Evolutionary conservation across 371 early-diverging fungal species (phyloP).

Genomic region (Rhizomucor miehei): DNA sequence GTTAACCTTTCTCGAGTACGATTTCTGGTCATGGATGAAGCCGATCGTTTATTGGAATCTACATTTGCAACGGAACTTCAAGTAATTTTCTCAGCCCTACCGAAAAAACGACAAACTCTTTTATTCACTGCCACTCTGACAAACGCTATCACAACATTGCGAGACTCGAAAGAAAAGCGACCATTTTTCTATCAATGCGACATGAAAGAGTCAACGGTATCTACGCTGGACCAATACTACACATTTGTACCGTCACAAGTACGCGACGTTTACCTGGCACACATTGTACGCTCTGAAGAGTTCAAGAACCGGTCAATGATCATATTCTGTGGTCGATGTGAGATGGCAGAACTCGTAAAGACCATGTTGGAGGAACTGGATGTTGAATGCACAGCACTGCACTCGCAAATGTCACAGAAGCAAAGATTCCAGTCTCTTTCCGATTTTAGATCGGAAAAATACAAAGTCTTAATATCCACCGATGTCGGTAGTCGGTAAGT

Average conservation of each 20-base stretch:
- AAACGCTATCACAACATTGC: slow-evolving; percentile 65
- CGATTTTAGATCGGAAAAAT: slow-evolving; percentile 87
- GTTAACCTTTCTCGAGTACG: slow-evolving; percentile 54
- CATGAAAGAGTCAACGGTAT: slow-evolving; percentile 77
- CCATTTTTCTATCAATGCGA: slow-evolving; percentile 86
- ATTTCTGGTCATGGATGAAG: slow-evolving; percentile 96
- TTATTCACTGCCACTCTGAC: slow-evolving; percentile 98
- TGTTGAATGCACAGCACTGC: slow-evolving; percentile 85
- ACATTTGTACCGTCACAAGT: slow-evolving; percentile 93
- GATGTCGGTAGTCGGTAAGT: slow-evolving; percentile 93
- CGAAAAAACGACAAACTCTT: slow-evolving; percentile 85
- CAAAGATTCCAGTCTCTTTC: slow-evolving; percentile 89
- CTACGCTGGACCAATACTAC: slow-evolving; percentile 87
- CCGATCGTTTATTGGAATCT: slow-evolving; percentile 86
- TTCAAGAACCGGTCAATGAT: slow-evolving; percentile 79
- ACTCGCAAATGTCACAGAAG: slow-evolving; percentile 92
- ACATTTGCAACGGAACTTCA: slow-evolving; percentile 87
- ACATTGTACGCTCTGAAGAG: slow-evolving; percentile 71
- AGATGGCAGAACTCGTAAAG: slow-evolving; percentile 79
- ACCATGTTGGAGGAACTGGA: slow-evolving; percentile 87
- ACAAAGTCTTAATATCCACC: slow-evolving; percentile 90
- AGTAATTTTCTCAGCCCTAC: slow-evolving; percentile 74
- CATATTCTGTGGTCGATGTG: slow-evolving; percentile 86
- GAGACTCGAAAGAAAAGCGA: slow-evolving; percentile 39
- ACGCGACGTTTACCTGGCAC: slow-evolving; percentile 84